A percentile compares a stretch with the other conserved stretches of the same genome.
phyloP scores from a whole-genome alignment of 2,329 filamentous ascomycete species.

The Pseudogymnoascus sp. region DNA sequence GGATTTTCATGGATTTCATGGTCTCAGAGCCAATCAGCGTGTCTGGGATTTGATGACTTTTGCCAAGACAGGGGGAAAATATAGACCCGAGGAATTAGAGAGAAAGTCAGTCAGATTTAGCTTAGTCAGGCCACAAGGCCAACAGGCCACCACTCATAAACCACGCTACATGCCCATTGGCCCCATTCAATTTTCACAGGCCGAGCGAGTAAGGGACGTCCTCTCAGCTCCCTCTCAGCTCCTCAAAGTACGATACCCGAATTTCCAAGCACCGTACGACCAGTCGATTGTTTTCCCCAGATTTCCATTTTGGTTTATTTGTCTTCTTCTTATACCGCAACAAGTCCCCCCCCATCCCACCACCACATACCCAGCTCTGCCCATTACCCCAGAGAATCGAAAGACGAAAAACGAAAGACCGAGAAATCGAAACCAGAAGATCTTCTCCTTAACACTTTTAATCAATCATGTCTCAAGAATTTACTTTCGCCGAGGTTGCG shows the following conservation, averaged over 20 bases:
- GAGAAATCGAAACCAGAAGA: not conserved
- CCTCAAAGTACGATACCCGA: not conserved
- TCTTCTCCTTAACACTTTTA: not conserved
- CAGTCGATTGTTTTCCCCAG: conserved; percentile 7
- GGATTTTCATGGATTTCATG: not conserved
- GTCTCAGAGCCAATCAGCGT: not conserved
- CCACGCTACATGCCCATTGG: not conserved
- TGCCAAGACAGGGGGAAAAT: not conserved
- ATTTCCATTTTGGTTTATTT: conserved; percentile 7
- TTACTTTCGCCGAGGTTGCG: conserved; percentile 73
- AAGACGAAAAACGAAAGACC: not conserved
- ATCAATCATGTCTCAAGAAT: conserved; percentile 46
- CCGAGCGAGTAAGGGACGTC: not conserved
- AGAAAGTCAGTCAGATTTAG: not conserved
- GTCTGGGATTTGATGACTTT: not conserved
- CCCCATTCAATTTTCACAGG: conserved; percentile 8
- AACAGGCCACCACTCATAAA: not conserved
- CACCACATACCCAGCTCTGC: not conserved
- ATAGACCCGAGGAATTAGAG: not conserved
- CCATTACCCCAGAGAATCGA: not conserved
- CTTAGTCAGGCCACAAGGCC: not conserved
- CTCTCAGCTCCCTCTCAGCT: not conserved
- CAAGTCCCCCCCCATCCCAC: not conserved
- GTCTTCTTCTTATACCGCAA: conserved; percentile 5
- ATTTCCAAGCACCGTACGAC: conserved; percentile 7